phyloP scores from a whole-genome alignment of 2,329 filamentous ascomycete species.

The Neonectria sp. region DNA sequence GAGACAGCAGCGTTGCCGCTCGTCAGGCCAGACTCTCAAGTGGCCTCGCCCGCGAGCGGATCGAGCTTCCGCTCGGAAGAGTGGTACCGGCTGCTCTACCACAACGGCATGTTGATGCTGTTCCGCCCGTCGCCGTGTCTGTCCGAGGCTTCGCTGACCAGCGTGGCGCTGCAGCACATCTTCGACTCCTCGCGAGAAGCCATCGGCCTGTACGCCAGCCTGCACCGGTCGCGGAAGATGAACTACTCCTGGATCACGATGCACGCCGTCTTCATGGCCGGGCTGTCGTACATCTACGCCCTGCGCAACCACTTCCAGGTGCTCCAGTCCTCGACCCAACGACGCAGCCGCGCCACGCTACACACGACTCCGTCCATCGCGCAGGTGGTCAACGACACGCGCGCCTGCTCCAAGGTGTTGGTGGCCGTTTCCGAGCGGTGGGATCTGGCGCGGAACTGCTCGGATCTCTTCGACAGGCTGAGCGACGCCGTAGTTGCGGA shows the following conservation, averaged over 20 bases:
- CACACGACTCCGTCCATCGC: constrained; percentile 54
- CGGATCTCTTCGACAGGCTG: constrained; percentile 59
- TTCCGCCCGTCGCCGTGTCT: constrained; percentile 58
- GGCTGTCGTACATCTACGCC: constrained; percentile 60
- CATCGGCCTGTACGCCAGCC: constrained; percentile 59
- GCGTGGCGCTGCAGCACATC: constrained; percentile 52
- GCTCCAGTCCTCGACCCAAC: constrained; percentile 33
- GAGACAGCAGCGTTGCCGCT: constrained; percentile 48
- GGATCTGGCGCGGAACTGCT: constrained; percentile 56
- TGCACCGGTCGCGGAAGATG: constrained; percentile 61
- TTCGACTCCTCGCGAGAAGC: constrained; percentile 57
- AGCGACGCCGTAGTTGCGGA: constrained; percentile 60
- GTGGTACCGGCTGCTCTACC: constrained; percentile 61
- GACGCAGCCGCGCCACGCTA: constrained; percentile 35
- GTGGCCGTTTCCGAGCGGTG: constrained; percentile 62
- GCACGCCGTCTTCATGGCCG: constrained; percentile 64
- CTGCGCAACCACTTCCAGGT: constrained; percentile 57
- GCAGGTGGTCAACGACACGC: constrained; percentile 59
- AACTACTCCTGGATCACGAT: constrained; percentile 66
- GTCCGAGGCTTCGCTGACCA: constrained; percentile 44
- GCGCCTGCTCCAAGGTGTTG: constrained; percentile 61
- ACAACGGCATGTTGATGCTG: constrained; percentile 60
- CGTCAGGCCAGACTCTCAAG: constrained; percentile 41
- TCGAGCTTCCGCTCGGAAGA: constrained; percentile 59
- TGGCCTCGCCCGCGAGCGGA: constrained; percentile 39